Evolutionary conservation across 169 alveolate genomes (phyloP).

Genomic region (Cryptosporidium ubiquitum): DNA sequence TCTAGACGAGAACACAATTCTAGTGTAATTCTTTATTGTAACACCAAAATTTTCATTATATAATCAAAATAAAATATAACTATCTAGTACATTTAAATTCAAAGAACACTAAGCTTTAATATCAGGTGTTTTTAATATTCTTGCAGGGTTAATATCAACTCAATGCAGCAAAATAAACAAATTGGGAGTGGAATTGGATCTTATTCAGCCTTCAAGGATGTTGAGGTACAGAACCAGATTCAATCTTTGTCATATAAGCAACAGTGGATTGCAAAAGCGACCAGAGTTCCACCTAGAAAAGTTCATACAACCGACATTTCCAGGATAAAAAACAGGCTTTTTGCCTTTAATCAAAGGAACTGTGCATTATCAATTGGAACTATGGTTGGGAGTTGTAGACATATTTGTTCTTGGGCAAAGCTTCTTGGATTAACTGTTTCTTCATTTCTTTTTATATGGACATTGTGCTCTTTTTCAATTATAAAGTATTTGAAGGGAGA

Average conservation of each 20-base stretch:
- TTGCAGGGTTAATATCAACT: neutral
- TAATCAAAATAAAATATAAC: neutral
- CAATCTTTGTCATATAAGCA: constrained; percentile 5
- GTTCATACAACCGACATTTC: constrained; percentile 50
- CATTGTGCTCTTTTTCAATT: constrained; percentile 22
- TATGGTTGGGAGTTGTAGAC: constrained; percentile 56
- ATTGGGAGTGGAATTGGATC: constrained; percentile 4
- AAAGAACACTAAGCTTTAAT: neutral
- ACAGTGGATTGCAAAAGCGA: constrained; percentile 40
- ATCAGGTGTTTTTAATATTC: no score
- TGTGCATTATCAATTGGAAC: constrained; percentile 61
- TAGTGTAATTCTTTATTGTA: neutral
- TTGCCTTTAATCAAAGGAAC: constrained; percentile 69
- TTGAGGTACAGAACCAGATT: neutral
- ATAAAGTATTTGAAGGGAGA: neutral
- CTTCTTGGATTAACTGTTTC: constrained; percentile 42
- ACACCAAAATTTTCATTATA: neutral
- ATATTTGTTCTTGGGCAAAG: constrained; percentile 55
- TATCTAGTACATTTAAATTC: neutral
- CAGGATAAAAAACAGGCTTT: constrained; percentile 33
- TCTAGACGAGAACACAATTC: neutral
- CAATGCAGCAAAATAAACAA: constrained; percentile 36
- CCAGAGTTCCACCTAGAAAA: constrained; percentile 67
- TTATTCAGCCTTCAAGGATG: neutral
- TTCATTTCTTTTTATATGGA: constrained; percentile 29